Evolutionary conservation across 192 early-diverging fungal genomes (phyloP), one percentile per base, ranked within the genome.

Genomic region (Chytriomyces hyalinus): DNA sequence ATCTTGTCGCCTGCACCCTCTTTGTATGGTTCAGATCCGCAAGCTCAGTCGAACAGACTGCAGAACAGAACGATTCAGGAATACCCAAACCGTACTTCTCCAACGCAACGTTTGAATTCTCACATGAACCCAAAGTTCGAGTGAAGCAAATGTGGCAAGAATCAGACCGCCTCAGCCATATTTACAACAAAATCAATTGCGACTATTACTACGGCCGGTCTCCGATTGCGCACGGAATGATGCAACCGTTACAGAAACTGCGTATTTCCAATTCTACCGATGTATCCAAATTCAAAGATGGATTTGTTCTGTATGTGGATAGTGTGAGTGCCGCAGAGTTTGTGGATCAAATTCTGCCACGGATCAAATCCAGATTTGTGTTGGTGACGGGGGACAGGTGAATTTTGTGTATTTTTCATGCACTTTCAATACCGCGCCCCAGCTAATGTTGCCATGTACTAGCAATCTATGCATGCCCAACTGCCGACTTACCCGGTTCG

Each of bases 391-490:
- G 15, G 53, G 53, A 57, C 53, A 57, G 53, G 15, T 57, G 15
- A 20, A 57, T 57, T 57, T 57, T 13, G 15, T n/a, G 11, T 57
- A 15, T 57, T 10, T n/a, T 15, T 57, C 51, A 57, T 57, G 3
- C 53, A 57, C 20, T 57, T 20, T 20, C 53, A 57, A 57, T 13
- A 57, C 11, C 10, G 1, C 5, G 1, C 15, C 2, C 13, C 13
- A 57, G 3, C 13, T 13, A 57, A 13, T n/a, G 53, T n/a, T 57
- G 53, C 20, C 2, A 20, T 57, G 53, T 5, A 57, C 4, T 57
- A 46, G 67, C 45, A 13, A 68, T 28, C 15, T n/a, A 47, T 68
- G 67, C 67, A 49, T 49, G 43, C 67, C 67, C 8, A 13, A 48
- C 11, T 65, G 63, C 63, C 20, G 11, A 65, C 22, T 65, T 13